These are phyloP conservation scores for Lomentospora prolificans DNA, from an alignment of 2,329 filamentous ascomycete species.

Conservation along the genomic window DNA sequence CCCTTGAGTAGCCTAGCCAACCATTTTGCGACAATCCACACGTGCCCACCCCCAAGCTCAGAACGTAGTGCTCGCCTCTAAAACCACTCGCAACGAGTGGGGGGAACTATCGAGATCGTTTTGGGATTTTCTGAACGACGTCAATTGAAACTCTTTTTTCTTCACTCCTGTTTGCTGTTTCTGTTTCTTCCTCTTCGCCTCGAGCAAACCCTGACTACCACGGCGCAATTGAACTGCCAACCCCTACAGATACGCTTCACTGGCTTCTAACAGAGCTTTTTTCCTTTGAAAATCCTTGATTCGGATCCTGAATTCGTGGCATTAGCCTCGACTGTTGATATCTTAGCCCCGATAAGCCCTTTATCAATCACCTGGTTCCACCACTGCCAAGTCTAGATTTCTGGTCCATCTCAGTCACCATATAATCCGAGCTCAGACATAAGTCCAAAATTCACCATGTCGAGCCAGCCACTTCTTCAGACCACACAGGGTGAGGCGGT, in stretches of 20 bases:
- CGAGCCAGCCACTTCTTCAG: constrained; percentile 90
- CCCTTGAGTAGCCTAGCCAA: neutral
- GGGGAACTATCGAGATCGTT: neutral
- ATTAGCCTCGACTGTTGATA: neutral
- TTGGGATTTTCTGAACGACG: neutral
- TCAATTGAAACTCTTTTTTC: constrained; percentile 7
- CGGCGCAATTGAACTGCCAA: neutral
- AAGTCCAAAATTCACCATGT: constrained; percentile 52
- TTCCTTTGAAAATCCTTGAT: too few species aligned
- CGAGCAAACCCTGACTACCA: neutral
- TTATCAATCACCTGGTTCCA: neutral
- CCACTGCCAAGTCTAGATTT: neutral
- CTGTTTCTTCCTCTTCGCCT: neutral
- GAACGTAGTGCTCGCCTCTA: neutral
- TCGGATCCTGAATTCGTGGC: neutral
- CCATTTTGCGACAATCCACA: neutral
- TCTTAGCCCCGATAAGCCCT: neutral
- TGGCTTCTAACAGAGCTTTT: too few species aligned
- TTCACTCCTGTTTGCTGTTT: constrained; percentile 16
- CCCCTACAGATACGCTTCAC: neutral
- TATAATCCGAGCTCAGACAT: too few species aligned
- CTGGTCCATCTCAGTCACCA: neutral
- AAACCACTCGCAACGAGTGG: neutral
- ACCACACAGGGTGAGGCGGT: constrained; percentile 67
- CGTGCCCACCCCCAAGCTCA: neutral